Base-by-base conservation (phyloP, 2,329 filamentous ascomycete species). In the Furcasterigmium sp. region DNA sequence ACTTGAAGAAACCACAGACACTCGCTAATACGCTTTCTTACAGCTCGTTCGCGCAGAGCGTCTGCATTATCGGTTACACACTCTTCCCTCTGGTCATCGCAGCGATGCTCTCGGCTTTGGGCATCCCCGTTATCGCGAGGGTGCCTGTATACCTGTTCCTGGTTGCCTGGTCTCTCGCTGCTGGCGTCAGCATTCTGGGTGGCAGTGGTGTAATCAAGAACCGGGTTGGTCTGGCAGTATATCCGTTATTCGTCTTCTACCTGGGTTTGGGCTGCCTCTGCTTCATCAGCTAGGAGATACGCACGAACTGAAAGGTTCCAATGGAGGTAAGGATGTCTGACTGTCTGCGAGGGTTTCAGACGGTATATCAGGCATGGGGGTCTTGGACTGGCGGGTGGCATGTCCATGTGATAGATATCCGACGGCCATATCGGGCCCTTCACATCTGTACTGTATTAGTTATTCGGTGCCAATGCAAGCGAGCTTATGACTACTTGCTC, bases 41-140 rank as follows among this genome's bases (percentile, higher is more conserved):
- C 60, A 97, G 91, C 57, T 96, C 93, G 15, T 98, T 98, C 64
- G 93, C 95, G 59, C 93, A 98, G 66, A 95, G 90, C 45, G 80
- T 98, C 53, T 97, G 91, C 65, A 94, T 98, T 56, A 98, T 98
- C 61, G 93, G 93, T 37, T 98, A 98, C 67, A 98, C 93, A 1
- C 80, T 98, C 44, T 98, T 98, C 69, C 93, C 93, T 2, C 80
- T 98, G 42, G 93, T 97, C 55, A 87, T 98, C 53, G 94, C 94
- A 8, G 83, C 91, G 2, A 70, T 96, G 41, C 80, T 98, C 51
- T 95, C 90, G 44, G 91, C 91, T 1, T 60, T 98, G 25, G 76
- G 80, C 40, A 75, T 97, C 8, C 85, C 83, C 34, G 85, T 81
- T 54, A 86, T 97, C 51, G 80, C 85, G 6, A 78, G 93, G 44